Conservation (phyloP, 2,329 filamentous ascomycete species). For the Clarireedia monteithiana region DNA sequence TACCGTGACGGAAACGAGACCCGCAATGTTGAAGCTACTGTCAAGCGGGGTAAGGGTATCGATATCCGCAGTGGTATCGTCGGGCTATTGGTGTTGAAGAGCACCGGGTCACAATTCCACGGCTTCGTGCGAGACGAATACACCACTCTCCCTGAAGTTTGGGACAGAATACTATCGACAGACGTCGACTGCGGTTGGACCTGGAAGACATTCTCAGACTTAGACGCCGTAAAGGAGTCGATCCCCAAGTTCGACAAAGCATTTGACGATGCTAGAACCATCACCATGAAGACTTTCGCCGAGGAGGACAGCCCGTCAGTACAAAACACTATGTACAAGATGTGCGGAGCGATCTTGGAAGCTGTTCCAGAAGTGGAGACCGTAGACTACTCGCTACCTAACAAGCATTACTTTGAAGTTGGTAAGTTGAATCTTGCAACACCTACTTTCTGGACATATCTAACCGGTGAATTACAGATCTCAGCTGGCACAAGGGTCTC, state of each 20-base stretch:
- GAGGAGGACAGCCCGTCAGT: conserved; percentile 87
- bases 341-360: conserved; percentile 80
- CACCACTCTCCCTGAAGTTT: conserved; percentile 82
- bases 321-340: conserved; percentile 98
- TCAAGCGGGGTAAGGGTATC: conserved; percentile 62
- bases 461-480: conserved; percentile 45
- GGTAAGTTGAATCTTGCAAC: conserved; percentile 44
- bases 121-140: conserved; percentile 90
- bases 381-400: conserved; percentile 80
- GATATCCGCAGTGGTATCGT: conserved; percentile 69
- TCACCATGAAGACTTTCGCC: conserved; percentile 89
- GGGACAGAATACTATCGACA: conserved; percentile 92
- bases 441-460: conserved; percentile 6
- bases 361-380: conserved; percentile 62
- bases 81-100: conserved; percentile 86
- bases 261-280: conserved; percentile 68
- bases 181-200: conserved; percentile 83
- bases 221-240: conserved; percentile 59
- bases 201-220: conserved; percentile 64
- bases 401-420: conserved; percentile 99
- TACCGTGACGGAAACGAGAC: conserved; percentile 83
- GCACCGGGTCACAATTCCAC: conserved; percentile 92
- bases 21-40: conserved; percentile 68
- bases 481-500: conserved; percentile 92
- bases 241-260: conserved; percentile 67